Base-by-base conservation (phyloP, 2,329 filamentous ascomycete genomes). In the Taxawa tesnikishii region DNA sequence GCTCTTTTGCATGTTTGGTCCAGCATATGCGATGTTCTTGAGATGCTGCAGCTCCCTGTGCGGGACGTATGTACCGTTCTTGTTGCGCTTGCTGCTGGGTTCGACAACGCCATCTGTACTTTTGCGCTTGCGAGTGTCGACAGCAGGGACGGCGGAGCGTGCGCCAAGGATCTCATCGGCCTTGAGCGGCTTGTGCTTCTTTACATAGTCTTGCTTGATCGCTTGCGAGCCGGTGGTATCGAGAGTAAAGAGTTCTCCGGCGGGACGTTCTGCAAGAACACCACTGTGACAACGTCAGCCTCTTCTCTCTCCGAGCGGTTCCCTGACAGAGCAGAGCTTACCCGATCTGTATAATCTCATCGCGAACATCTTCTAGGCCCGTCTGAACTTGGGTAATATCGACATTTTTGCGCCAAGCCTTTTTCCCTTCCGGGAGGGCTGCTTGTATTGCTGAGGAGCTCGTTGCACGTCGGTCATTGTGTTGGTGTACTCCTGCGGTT, bases 381-480 rank as follows among this genome's bases (percentile, higher is more conserved):
- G 79, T 63, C 48, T 88, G 72, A 15, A 98, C 73, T 40, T 93
- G 79, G 16, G 83, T 79, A 40, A 96, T 73, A 59, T 98, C 84
- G 57, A 98, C 84, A 62, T 98, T 94, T 59, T 96, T 98, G 52
- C 90, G 74, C 90, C 90, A 98, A 18, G 90, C 88, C 64, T 93
- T 96, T 62, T 96, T 96, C 92, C 90, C 57, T 98, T 98, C 53
- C 90, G 73, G 4, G 88, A 96, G 15, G 85, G 75, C 58, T 98
- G 90, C 42, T 74, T 85, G 60, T 79, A 76, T 44, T 92, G 83
- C 41, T 78, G 75, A 8, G 85, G 87, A 12, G 83, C 79, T 13
- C 10, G 18, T 8, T 33, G 26, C 2, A 23, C 19, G n/a, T 23
- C 19, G 8, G 19, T n/a, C 19, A 23, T 23, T 8, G n/a, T 23